These are phyloP conservation scores for Volvox africanus DNA, from an alignment of 139 green algal species.

Conservation along the genomic window DNA sequence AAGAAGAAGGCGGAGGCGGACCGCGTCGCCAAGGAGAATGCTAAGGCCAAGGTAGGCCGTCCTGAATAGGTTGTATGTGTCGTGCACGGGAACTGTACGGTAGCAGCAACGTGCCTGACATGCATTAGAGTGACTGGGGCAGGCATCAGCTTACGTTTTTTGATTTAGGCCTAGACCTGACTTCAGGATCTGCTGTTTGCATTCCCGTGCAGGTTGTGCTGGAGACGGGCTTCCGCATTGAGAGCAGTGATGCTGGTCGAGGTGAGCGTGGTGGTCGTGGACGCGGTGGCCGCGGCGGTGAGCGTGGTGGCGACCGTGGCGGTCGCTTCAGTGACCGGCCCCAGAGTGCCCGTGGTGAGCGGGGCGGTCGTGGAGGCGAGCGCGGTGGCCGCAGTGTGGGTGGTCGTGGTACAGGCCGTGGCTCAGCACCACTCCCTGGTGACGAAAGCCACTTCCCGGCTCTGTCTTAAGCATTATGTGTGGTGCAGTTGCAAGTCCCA, in stretches of 20 bases:
- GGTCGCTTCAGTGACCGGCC: constrained; percentile 10
- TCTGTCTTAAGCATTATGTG: constrained; percentile 27
- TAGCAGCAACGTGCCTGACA: not conserved
- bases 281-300: constrained; percentile 43
- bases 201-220: constrained; percentile 14
- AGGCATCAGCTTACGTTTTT: too few relatives aligned
- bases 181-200: not conserved
- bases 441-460: constrained; percentile 59
- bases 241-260: not conserved
- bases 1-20: constrained; percentile 60
- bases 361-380: constrained; percentile 15
- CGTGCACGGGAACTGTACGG: not conserved
- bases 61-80: not conserved
- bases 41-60: constrained; percentile 38
- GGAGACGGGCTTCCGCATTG: constrained; percentile 62
- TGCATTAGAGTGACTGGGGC: not conserved
- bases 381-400: constrained; percentile 24
- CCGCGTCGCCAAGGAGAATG: constrained; percentile 35
- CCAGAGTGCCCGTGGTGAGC: constrained; percentile 23
- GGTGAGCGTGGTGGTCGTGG: constrained; percentile 38
- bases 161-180: too few relatives aligned
- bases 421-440: constrained; percentile 20
- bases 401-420: constrained; percentile 32
- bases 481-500: too few relatives aligned
- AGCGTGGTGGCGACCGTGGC: not conserved